phyloP scores from a whole-genome alignment of 2,329 filamentous ascomycete species.

The Neocatenulostroma microsporum region DNA sequence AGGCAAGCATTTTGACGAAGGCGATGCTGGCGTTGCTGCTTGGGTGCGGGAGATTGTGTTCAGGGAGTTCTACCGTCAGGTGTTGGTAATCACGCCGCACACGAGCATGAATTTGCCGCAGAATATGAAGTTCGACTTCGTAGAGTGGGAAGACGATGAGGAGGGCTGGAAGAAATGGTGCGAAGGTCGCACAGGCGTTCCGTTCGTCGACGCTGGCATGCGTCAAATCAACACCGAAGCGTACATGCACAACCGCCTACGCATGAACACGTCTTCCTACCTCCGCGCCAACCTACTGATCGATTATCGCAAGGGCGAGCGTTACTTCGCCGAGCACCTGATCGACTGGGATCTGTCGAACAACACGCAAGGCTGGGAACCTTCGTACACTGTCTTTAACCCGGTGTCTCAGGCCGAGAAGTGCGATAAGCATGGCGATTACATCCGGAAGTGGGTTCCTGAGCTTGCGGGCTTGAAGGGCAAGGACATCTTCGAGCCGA shows the following conservation, averaged over 20 bases:
- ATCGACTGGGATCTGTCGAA: slow-evolving; percentile 44
- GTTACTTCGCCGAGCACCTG: slow-evolving; percentile 45
- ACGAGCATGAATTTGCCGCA: slow-evolving; percentile 40
- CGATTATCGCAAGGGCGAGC: slow-evolving; percentile 44
- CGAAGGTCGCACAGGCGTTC: slow-evolving; percentile 30
- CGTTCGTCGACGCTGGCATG: slow-evolving; percentile 47
- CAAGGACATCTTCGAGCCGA: slow-evolving; percentile 44
- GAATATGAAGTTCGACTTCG: slow-evolving; percentile 46
- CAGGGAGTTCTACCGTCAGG: slow-evolving; percentile 45
- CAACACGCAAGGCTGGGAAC: slow-evolving; percentile 48
- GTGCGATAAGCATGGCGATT: slow-evolving; percentile 70
- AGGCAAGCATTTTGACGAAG: slow-evolving; percentile 37
- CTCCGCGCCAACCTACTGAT: slow-evolving; percentile 43
- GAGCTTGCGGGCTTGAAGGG: slow-evolving; percentile 54
- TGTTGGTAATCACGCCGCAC: slow-evolving; percentile 40
- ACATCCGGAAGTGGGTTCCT: slow-evolving; percentile 75
- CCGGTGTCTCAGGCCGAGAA: slow-evolving; percentile 73
- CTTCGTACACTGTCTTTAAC: slow-evolving; percentile 44
- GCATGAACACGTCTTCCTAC: slow-evolving; percentile 45
- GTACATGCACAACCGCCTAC: slow-evolving; percentile 47
- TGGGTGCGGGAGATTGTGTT: slow-evolving; percentile 49
- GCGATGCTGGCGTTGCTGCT: slow-evolving; percentile 29
- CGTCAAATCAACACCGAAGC: slow-evolving; percentile 42
- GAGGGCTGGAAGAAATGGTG: slow-evolving; percentile 36
- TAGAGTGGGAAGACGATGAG: slow-evolving; percentile 45